Evolutionary conservation across 2,329 filamentous ascomycete species (phyloP), one percentile per base, ranked within the genome.

Genomic region (Chaetomium sp.): DNA sequence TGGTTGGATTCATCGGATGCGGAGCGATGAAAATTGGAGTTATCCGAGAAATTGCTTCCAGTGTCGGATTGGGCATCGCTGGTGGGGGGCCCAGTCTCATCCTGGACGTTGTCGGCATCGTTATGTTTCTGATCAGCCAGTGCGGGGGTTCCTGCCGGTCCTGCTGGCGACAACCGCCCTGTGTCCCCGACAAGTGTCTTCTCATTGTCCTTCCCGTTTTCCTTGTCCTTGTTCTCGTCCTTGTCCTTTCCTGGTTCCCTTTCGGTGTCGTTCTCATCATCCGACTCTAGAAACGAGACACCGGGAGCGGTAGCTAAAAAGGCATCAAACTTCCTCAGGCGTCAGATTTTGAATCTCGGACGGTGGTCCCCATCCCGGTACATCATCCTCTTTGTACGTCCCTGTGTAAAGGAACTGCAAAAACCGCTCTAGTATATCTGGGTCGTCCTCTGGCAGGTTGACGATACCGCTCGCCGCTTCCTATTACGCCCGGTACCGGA

Each of bases 351-450:
- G 36, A 38, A 33, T 37, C 11, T 37, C 42, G 51, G 48, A 41
- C 27, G 48, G 49, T 37, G 27, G 11, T 6, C 2, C 10, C 34
- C 36, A 34, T 41, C 36, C n/a, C n/a, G 34, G 9, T 5, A 7
- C 8, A 5, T 41, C 40, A 8, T 38, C 38, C 8, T 62, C 59
- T 0, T 58, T 54, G 34, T 60, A 53, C 0, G 40, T 47, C 0
- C 58, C 56, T 12, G 60, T 64, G 53, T 71, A 71, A 0, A 71
- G 53, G 38, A 66, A 71, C 45, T 68, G 59, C 5, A 71, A 60
- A 9, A 71, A 65, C 10, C 49, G 52, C 0, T 62, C 49, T 4
- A 72, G 7, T 1, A 63, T 52, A 0, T 60, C 54, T 3, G 68
- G 66, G 11, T 69, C 63, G 40, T 71, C 68, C 1, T 67, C 64